A percentile compares a stretch with the other conserved stretches of the same genome.
Conservation (phyloP, 371 early-diverging fungal genomes). For the Zopfochytrium polystomum region DNA sequence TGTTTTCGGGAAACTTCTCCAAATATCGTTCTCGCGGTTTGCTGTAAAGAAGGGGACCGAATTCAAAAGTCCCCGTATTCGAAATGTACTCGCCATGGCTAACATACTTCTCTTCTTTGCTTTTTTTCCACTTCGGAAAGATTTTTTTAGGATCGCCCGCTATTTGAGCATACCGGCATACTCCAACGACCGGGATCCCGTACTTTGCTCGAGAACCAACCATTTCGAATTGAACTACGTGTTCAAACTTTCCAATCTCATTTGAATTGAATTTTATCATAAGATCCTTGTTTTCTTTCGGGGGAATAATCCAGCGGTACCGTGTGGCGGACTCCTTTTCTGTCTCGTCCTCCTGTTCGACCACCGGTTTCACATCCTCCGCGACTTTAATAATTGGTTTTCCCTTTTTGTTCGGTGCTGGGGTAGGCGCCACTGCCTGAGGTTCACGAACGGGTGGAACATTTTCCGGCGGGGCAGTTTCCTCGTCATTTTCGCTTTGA, state of each 20-base stretch:
- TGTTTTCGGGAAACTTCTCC: conserved; percentile 53
- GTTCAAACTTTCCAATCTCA: conserved; percentile 50
- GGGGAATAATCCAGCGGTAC: conserved; percentile 51
- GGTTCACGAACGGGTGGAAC: conserved; percentile 1
- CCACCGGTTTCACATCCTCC: conserved; percentile 35
- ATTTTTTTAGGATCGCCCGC: conserved; percentile 43
- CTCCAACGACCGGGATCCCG: conserved; percentile 39
- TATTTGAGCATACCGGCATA: conserved; percentile 49
- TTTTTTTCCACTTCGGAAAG: conserved; percentile 43
- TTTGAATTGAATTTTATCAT: conserved; percentile 41
- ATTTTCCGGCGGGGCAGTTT: too few relatives aligned
- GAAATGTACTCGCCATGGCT: conserved; percentile 48
- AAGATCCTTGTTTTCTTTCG: conserved; percentile 49
- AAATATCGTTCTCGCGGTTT: conserved; percentile 52
- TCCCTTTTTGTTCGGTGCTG: too few relatives aligned
- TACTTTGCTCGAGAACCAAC: conserved; percentile 36
- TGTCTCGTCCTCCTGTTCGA: conserved; percentile 41
- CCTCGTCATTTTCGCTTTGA: conserved; percentile 29
- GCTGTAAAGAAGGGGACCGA: conserved; percentile 54
- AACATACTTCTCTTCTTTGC: conserved; percentile 43
- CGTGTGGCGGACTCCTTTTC: conserved; percentile 34
- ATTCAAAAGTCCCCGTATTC: conserved; percentile 45
- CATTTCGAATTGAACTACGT: conserved; percentile 44
- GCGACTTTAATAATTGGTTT: conserved; percentile 26
- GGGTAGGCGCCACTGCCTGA: neutral